Evolutionary conservation across 495 filamentous ascomycete genomes (phyloP).

Genomic region (Durotheca rogersii): DNA sequence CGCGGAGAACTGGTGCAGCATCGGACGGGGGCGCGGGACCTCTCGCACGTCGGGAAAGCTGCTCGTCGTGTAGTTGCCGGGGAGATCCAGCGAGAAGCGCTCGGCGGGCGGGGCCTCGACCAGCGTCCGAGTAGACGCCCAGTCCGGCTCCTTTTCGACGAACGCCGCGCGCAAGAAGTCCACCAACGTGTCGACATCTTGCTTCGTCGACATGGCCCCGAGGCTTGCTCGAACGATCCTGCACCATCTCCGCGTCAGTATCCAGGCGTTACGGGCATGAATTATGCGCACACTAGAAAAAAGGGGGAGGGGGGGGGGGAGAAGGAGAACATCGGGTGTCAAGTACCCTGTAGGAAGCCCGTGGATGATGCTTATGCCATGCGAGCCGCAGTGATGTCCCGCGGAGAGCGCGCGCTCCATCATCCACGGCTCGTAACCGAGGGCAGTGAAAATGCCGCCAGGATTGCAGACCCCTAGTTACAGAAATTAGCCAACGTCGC

Average conservation of each 20-base stretch:
- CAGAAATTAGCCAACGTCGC: slow-evolving; percentile 44
- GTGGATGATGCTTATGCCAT: slow-evolving; percentile 51
- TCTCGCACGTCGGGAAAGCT: slow-evolving; percentile 28
- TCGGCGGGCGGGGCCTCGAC: slow-evolving; percentile 18
- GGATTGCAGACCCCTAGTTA: slow-evolving; percentile 51
- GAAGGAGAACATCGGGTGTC: slow-evolving; percentile 34
- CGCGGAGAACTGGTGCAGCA: slow-evolving; percentile 19
- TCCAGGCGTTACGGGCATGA: not conserved
- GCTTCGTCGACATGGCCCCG: slow-evolving; percentile 67
- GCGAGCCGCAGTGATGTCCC: slow-evolving; percentile 61
- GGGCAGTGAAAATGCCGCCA: slow-evolving; percentile 45
- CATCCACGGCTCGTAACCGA: slow-evolving; percentile 58
- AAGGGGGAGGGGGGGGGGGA: too few species aligned
- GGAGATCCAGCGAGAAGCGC: slow-evolving; percentile 21
- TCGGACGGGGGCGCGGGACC: slow-evolving; percentile 26
- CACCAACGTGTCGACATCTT: slow-evolving; percentile 61
- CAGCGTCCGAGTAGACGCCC: slow-evolving; percentile 11
- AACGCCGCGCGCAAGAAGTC: slow-evolving; percentile 58
- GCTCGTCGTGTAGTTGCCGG: slow-evolving; percentile 22
- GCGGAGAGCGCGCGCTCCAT: slow-evolving; percentile 60
- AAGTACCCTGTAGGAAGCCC: slow-evolving; percentile 56
- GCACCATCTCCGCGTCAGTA: slow-evolving; percentile 10
- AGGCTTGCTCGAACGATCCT: slow-evolving; percentile 66
- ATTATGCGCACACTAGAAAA: slow-evolving; percentile 15
- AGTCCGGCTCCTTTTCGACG: slow-evolving; percentile 29